Evolutionary conservation across 192 early-diverging fungal genomes (phyloP).

Genomic region (Rhizophagus clarus): DNA sequence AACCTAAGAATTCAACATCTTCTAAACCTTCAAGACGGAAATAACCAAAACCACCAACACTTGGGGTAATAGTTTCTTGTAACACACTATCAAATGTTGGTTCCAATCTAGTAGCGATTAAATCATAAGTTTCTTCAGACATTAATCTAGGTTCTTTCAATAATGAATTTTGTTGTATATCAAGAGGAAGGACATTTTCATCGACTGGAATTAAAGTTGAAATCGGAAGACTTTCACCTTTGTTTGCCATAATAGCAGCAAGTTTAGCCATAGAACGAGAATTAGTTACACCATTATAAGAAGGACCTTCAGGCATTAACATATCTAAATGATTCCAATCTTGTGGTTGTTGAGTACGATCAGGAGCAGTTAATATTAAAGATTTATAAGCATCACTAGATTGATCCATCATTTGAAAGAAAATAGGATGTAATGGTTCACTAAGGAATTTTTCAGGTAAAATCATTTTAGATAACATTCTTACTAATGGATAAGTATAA

Average conservation of each 20-base stretch:
- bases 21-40: slow-evolving; percentile 26
- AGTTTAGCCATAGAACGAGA: slow-evolving; percentile 58
- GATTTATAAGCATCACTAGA: slow-evolving; percentile 36
- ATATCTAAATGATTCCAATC: slow-evolving; percentile 41
- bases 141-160: slow-evolving; percentile 27
- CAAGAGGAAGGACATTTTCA: slow-evolving; percentile 31
- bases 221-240: slow-evolving; percentile 42
- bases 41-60: slow-evolving; percentile 48
- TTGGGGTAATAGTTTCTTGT: slow-evolving; percentile 32
- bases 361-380: slow-evolving; percentile 32
- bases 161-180: background rate
- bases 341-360: slow-evolving; percentile 44
- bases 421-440: slow-evolving; percentile 35
- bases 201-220: slow-evolving; percentile 36
- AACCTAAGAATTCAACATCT: slow-evolving; percentile 52
- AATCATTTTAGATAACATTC: slow-evolving; percentile 52
- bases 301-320: slow-evolving; percentile 46
- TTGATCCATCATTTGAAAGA: slow-evolving; percentile 34
- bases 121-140: slow-evolving; percentile 35
- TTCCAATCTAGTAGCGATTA: slow-evolving; percentile 29
- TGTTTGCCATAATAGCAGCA: slow-evolving; percentile 63
- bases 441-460: slow-evolving; percentile 41
- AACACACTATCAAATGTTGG: slow-evolving; percentile 34
- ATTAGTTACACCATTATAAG: slow-evolving; percentile 59
- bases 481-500: slow-evolving; percentile 46